These are phyloP conservation scores for Picocystis sp. DNA, from an alignment of 163 green algal species.

Conservation along the genomic window DNA sequence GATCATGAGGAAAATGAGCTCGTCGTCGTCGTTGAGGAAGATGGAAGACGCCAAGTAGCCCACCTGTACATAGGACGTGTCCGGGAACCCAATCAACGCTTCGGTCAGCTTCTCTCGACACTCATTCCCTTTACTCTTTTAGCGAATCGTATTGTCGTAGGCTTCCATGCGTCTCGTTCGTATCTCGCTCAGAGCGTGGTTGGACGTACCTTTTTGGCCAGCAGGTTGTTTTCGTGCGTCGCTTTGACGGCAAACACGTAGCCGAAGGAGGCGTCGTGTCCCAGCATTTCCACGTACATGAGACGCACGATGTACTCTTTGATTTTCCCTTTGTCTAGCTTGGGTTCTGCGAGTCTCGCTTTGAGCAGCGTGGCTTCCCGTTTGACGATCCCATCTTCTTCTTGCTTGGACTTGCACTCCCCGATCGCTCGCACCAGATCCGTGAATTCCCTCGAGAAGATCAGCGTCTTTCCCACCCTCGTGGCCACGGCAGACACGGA, in stretches of 20 bases:
- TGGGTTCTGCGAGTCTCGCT: slow-evolving; percentile 37
- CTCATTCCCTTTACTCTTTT: no score
- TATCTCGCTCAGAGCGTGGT: background rate
- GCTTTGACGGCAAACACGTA: slow-evolving; percentile 79
- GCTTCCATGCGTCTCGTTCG: background rate
- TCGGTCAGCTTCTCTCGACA: no score
- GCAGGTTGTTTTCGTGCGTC: slow-evolving; percentile 38
- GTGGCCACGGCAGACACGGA: no score
- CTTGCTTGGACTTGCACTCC: slow-evolving; percentile 77
- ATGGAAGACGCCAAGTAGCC: slow-evolving; percentile 79
- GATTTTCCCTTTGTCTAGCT: slow-evolving; percentile 51
- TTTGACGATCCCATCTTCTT: slow-evolving; percentile 84
- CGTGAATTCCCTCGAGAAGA: slow-evolving; percentile 43
- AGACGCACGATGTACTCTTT: slow-evolving; percentile 70
- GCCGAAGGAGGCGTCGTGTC: slow-evolving; percentile 80
- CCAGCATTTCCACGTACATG: slow-evolving; percentile 95
- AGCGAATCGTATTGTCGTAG: background rate
- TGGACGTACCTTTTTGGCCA: slow-evolving; percentile 17
- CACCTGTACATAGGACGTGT: slow-evolving; percentile 25
- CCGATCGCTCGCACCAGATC: slow-evolving; percentile 71
- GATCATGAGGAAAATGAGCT: slow-evolving; percentile 84
- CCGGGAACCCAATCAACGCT: no score
- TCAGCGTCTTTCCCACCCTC: background rate
- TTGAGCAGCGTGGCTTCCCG: slow-evolving; percentile 42
- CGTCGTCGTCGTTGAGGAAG: slow-evolving; percentile 73